phyloP scores from a whole-genome alignment of 1,139 yeast genomes.

The Candida labiduridarum region DNA sequence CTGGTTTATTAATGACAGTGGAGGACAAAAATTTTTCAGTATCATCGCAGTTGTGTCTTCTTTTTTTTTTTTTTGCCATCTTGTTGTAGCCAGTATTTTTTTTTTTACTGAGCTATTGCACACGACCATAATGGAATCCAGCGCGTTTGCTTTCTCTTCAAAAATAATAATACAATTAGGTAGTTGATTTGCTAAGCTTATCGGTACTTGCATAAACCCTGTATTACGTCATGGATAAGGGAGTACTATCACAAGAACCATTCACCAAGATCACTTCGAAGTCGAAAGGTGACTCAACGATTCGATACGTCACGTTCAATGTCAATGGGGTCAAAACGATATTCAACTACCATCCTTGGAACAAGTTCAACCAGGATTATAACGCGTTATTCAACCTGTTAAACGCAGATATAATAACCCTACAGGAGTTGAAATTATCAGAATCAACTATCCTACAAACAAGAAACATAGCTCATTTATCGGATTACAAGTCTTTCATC shows the following conservation, averaged over 20 bases:
- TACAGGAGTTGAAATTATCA: conserved; percentile 84
- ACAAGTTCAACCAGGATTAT: conserved; percentile 47
- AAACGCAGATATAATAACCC: conserved; percentile 74
- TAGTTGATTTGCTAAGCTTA: not conserved
- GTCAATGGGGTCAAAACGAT: conserved; percentile 84
- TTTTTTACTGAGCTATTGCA: not conserved
- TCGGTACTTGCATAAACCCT: not conserved
- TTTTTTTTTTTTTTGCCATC: not conserved
- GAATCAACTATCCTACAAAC: conserved; percentile 44
- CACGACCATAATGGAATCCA: too few species aligned
- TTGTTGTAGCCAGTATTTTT: not conserved
- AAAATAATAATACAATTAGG: not conserved
- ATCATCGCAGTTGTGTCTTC: too few species aligned
- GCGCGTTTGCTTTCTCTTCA: not conserved
- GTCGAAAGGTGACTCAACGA: conserved; percentile 8
- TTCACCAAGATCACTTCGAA: conserved; percentile 15
- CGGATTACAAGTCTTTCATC: conserved; percentile 64
- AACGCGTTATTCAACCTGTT: conserved; percentile 53
- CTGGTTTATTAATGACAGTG: too few species aligned
- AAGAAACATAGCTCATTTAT: conserved; percentile 55
- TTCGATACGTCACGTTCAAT: conserved; percentile 71
- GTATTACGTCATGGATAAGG: conserved; percentile 3
- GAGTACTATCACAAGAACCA: conserved; percentile 15
- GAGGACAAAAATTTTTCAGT: too few species aligned
- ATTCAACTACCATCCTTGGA: conserved; percentile 85